Evolutionary conservation across 2,329 filamentous ascomycete species (phyloP), one percentile per base, ranked within the genome.

Genomic region (Acrocalymma vagum): DNA sequence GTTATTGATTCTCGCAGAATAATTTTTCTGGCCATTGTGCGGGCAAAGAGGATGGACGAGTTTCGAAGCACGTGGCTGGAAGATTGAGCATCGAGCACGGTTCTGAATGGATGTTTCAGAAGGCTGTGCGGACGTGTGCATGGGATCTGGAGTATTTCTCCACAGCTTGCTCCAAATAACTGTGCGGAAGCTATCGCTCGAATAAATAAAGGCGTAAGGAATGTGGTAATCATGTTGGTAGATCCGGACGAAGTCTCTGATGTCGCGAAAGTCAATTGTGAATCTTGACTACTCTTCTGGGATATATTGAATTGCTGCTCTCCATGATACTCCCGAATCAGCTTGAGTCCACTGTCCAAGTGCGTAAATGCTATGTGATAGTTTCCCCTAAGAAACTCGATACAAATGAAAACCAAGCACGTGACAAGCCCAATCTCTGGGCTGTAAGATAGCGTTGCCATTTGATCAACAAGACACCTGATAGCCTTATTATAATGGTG

Each of bases 401-500:
- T 61, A 34, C 65, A 71, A 5, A 74, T 59, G 45, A 77, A 77
- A 1, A 76, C 39, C 33, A 76, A 49, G 37, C 74, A 77, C 3
- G 70, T 63, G 29, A 76, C 71, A 14, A 77, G 60, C 3, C 66
- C 65, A n/a, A 63, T 48, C 30, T 65, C 55, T 2, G 71, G 58
- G 4, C 63, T 60, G 4, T 69, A 51, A 2, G 65, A 65, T 2
- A 60, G 29, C 15, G 60, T 60, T n/a, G 57, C 46, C 26, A 65
- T 67, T 5, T 47, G 53, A 16, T 64, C 60, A 8, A 75, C 55
- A 17, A 69, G 52, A 16, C 46, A 42, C 41, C 48, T 42, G 16
- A 76, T 71, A 5, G 74, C 67, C 31, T 70, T 70, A 42, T 69
- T 74, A 35, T 77, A 74, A 37, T 76, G 72, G 13, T 51, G 52